These are phyloP conservation scores for Chlorella vulgaris DNA, from an alignment of 139 green algal species.

Conservation along the genomic window DNA sequence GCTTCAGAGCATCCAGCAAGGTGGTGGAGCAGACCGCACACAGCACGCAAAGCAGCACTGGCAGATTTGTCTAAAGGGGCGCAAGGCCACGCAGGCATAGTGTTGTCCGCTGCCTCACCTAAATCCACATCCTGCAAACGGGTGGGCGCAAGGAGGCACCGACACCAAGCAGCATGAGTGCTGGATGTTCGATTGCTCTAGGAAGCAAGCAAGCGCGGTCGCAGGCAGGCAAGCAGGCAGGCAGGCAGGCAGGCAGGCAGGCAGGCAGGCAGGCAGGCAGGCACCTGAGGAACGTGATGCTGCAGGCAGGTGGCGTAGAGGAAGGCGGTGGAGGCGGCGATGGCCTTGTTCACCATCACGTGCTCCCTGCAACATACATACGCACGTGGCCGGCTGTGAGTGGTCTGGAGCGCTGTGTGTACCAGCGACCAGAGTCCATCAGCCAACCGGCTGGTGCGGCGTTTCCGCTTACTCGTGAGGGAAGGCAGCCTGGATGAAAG, in stretches of 20 bases:
- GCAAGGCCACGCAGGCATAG: neutral
- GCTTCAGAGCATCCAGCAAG: too few species aligned
- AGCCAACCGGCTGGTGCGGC: too few species aligned
- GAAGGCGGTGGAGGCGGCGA: conserved; percentile 14
- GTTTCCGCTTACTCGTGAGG: neutral
- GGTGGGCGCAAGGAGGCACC: neutral
- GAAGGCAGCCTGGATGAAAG: neutral
- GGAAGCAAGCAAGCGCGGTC: neutral
- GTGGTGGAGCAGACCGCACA: too few species aligned
- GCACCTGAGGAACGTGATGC: conserved; percentile 19
- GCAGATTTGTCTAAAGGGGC: neutral
- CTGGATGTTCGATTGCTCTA: neutral
- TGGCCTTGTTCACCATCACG: conserved; percentile 12
- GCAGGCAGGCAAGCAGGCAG: neutral
- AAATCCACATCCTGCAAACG: neutral
- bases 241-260: neutral
- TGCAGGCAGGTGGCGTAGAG: conserved; percentile 9
- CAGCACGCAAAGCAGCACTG: neutral
- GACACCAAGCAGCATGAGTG: neutral
- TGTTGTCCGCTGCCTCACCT: neutral
- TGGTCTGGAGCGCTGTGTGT: neutral
- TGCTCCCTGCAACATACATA: neutral
- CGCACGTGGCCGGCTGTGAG: too few species aligned
- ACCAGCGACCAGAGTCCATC: neutral
- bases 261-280: neutral